Evolutionary conservation across 108 stramenopile genomes (phyloP), one percentile per base, ranked within the genome.

Genomic region (Stephanodiscus triporus): DNA sequence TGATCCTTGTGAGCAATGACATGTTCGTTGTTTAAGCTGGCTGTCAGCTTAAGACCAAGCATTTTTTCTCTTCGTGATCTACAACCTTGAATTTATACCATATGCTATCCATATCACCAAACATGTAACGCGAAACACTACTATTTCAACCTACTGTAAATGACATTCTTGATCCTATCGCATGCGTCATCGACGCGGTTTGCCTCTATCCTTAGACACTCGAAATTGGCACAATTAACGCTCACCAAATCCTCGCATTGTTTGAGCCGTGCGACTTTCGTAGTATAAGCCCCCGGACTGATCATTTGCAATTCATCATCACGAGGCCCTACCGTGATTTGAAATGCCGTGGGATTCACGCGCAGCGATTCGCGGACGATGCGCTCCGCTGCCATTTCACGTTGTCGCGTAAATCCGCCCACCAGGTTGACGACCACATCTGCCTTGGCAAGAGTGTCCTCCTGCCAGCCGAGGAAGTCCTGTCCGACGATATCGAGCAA

Each of bases 361-460:
- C 81, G 55, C 9, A 89, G 59, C 0, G 87, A 85, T 67, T 94
- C 93, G 45, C 89, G 71, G 6, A 94, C 87, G 9, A 94, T 57
- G 1, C 93, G 68, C 55, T 94, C 90, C 1, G 85, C 70, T 0
- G 89, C 93, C 90, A 90, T 91, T 73, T 69, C 75, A 13, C 93
- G 84, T 75, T 94, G 93, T 49, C 87, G 63, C 10, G 93, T 94
- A 55, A 81, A 92, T 11, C 89, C 91, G n/a, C 94, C 94, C n/a
- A 86, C 84, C 19, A 90, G 55, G 70, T 91, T 86, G 10, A 95
- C 86, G 2, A 92, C 80, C 13, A 76, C 85, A 63, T 95, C 90
- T 26, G 89, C 91, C 36, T 73, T 76, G 26, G 68, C 56, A 23
- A 92, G 47, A 2, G 87, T 78, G 67, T 95, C 94, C 37, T 92